These are phyloP conservation scores for Dacryopinax primogenitus DNA, from an alignment of 768 basidiomycete genomes.

Conservation along the genomic window DNA sequence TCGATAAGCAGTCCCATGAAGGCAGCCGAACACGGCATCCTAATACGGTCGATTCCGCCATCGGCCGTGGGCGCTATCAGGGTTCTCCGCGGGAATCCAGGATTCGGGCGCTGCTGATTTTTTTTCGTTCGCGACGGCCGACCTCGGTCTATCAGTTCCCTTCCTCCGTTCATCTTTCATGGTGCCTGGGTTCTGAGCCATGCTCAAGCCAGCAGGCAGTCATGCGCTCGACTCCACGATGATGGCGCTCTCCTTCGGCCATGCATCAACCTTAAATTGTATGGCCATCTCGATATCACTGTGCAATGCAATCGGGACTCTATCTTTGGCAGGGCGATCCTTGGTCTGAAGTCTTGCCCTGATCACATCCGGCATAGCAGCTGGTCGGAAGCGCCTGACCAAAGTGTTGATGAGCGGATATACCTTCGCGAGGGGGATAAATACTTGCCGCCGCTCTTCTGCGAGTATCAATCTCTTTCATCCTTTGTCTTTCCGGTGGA, in stretches of 20 bases:
- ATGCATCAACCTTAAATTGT: background rate
- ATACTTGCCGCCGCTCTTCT: too few species aligned
- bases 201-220: background rate
- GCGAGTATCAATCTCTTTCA: too few species aligned
- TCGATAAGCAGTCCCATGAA: background rate
- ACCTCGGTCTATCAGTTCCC: background rate
- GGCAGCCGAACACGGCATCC: background rate
- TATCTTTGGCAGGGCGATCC: background rate
- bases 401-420: background rate
- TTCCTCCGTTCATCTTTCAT: background rate
- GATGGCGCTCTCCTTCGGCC: background rate
- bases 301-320: background rate
- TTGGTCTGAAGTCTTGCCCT: background rate
- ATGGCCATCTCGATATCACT: background rate
- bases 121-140: background rate
- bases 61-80: background rate
- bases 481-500: too few species aligned
- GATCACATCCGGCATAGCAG: background rate
- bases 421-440: too few species aligned
- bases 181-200: conserved; percentile 4
- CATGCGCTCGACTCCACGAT: background rate
- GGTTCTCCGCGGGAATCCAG: background rate
- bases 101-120: background rate
- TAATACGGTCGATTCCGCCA: background rate
- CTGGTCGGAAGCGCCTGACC: background rate